phyloP scores from a whole-genome alignment of 805 yeast genomes.

The Clavispora phyllophila region DNA sequence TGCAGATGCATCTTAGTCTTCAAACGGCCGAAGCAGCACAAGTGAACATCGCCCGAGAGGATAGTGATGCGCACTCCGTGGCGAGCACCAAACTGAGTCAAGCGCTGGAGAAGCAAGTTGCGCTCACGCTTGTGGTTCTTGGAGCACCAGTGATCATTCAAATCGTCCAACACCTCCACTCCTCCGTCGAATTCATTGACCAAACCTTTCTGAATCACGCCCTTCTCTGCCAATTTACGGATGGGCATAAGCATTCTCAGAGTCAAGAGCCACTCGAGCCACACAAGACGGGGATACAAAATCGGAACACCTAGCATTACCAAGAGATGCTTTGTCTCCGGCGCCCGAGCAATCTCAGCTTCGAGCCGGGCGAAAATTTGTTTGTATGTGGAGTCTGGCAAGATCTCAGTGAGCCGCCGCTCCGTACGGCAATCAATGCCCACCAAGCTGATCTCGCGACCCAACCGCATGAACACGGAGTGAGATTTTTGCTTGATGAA shows the following conservation, averaged over 20 bases:
- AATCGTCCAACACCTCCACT: conserved; percentile 85
- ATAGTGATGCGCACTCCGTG: conserved; percentile 74
- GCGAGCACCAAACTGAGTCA: conserved; percentile 62
- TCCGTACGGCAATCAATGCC: conserved; percentile 95
- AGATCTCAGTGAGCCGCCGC: conserved; percentile 57
- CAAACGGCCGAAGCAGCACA: conserved; percentile 79
- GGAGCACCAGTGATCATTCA: conserved; percentile 97
- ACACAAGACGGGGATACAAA: conserved; percentile 88
- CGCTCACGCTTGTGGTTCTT: conserved; percentile 81
- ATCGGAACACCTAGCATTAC: conserved; percentile 93
- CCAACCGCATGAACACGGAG: conserved; percentile 69
- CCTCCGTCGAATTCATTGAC: conserved; percentile 92
- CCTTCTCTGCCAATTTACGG: conserved; percentile 53
- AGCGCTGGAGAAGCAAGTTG: conserved; percentile 55
- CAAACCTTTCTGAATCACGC: conserved; percentile 59
- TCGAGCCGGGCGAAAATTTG: conserved; percentile 55
- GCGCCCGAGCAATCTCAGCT: conserved; percentile 49
- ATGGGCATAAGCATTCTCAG: conserved; percentile 58
- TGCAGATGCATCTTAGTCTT: conserved; percentile 48
- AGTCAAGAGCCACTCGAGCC: conserved; percentile 75
- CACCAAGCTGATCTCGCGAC: conserved; percentile 62
- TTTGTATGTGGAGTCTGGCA: conserved; percentile 52
- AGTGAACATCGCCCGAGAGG: conserved; percentile 89
- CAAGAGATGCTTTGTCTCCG: conserved; percentile 66
- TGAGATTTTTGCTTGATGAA: conserved; percentile 64